phyloP scores from a whole-genome alignment of 768 basidiomycete genomes.

The Boletus bicolor region DNA sequence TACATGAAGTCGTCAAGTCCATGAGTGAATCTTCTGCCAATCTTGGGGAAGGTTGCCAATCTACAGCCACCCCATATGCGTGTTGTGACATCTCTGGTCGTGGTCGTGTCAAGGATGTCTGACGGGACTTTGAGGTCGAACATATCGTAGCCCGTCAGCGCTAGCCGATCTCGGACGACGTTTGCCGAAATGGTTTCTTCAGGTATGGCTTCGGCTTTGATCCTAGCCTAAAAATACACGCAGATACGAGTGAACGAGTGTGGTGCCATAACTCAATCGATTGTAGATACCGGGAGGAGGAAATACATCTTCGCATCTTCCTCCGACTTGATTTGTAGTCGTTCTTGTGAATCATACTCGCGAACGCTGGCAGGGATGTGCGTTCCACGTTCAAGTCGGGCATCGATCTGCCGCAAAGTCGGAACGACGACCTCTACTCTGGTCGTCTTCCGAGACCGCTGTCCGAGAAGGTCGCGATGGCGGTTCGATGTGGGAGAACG shows the following conservation, averaged over 20 bases:
- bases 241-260: background rate
- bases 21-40: conserved; percentile 4
- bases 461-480: conserved; percentile 8
- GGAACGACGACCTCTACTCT: conserved; percentile 10
- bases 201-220: conserved; percentile 8
- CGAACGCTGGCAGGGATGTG: background rate
- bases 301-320: conserved; percentile 1
- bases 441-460: background rate
- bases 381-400: background rate
- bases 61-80: conserved; percentile 10
- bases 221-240: background rate
- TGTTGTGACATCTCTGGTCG: background rate
- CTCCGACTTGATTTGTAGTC: conserved; percentile 3
- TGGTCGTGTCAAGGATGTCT: conserved; percentile 6
- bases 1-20: conserved; percentile 18
- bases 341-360: conserved; percentile 3
- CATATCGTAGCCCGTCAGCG: conserved; percentile 1
- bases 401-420: conserved; percentile 2
- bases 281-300: conserved; percentile 2
- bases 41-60: conserved; percentile 3
- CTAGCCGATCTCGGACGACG: conserved; percentile 7
- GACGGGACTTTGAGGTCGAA: conserved; percentile 8
- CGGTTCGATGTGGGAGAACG: background rate
- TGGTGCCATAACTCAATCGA: background rate
- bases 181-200: conserved; percentile 5